Base-by-base conservation (phyloP, 2,329 filamentous ascomycete genomes). In the Lecanosticta acicola region DNA sequence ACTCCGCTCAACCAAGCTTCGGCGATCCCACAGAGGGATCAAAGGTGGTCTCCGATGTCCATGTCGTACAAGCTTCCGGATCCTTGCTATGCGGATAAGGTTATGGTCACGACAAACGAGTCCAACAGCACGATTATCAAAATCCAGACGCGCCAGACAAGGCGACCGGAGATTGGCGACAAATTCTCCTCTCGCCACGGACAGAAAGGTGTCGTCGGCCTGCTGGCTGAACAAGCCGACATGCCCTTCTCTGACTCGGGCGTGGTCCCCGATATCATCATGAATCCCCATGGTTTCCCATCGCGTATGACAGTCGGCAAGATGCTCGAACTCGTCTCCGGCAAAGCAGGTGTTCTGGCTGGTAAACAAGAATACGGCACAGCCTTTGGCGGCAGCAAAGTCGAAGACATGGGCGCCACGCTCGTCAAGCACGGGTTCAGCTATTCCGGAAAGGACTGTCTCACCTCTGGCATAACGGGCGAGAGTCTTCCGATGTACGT, bases 241-340 rank as follows among this genome's bases (percentile, higher is more conserved):
- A 85, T 98, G 81, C 93, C 93, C 0, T 98, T 98, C 71, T 85
- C 85, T 29, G 93, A 98, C 68, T 74, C 78, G 42, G 94, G 93
- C 2, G 80, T 98, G 56, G 84, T 83, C n/a, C 93, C 93, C 0
- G 93, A 98, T 68, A 96, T 98, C 57, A 98, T 98, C 79, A 98
- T 98, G 93, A 98, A 98, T 73, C 93, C 94, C 0, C 93, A 98
- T 71, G 93, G 93, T 82, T 98, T 98, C 77, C 93, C 93, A 1
- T 97, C 91, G 24, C 93, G 93, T 68, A 98, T 98, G 93, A 98
- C 93, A 43, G 93, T 98, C 52, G 93, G 93, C 24, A 98, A 98
- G 69, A 85, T 98, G 75, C 80, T 98, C 41, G 93, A 98, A 66
- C 86, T 95, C 36, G 76, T 98, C 13, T 88, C 90, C 0, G 93